Evolutionary conservation across 2,329 filamentous ascomycete genomes (phyloP), one percentile per base, ranked within the genome.

Genomic region (Coleophoma cylindrospora): DNA sequence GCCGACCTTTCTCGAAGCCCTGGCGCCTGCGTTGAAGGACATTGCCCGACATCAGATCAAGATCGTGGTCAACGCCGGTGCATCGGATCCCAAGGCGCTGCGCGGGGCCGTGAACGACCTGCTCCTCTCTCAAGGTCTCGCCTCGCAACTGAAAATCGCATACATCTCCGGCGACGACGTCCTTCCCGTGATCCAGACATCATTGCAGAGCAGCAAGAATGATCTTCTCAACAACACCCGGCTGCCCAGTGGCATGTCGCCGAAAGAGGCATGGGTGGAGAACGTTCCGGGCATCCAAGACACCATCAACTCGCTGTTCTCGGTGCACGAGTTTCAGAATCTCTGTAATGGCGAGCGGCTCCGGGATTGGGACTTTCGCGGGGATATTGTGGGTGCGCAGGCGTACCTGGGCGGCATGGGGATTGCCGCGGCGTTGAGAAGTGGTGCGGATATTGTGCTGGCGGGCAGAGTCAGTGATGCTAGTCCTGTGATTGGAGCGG

Each of bases 61-160:
- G 53, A 68, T 80, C 13, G 68, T 76, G 34, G 67, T 78, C 40
- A 80, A 81, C 60, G 77, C 77, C 4, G 78, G 78, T 2, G 75
- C 72, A 3, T 67, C 73, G n/a, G 75, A 80, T 55, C 75, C 76
- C 0, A 66, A 69, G 50, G 71, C 68, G 1, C 57, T 80, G 14
- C 70, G 72, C 1, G 19, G 38, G 9, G 33, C 17, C 44, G 48
- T 34, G 51, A 17, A 50, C 32, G 17, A 37, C 5, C 50, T 55
- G 54, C 69, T 49, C 71, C 73, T 50, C 66, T 73, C 0, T 61
- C 68, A 4, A 59, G 68, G 15, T 53, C 52, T 68, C 70, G 36
- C 54, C 54, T 57, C 56, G 11, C 40, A 40, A 34, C 32, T 67
- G 32, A 65, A 62, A 13, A 63, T 68, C 34, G 67, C 67, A 3